Percentiles rank a stretch among this genome's conserved stretches.
These are phyloP conservation scores for Leccinum fallax DNA, from an alignment of 1,284 basidiomycete genomes.

Conservation along the genomic window DNA sequence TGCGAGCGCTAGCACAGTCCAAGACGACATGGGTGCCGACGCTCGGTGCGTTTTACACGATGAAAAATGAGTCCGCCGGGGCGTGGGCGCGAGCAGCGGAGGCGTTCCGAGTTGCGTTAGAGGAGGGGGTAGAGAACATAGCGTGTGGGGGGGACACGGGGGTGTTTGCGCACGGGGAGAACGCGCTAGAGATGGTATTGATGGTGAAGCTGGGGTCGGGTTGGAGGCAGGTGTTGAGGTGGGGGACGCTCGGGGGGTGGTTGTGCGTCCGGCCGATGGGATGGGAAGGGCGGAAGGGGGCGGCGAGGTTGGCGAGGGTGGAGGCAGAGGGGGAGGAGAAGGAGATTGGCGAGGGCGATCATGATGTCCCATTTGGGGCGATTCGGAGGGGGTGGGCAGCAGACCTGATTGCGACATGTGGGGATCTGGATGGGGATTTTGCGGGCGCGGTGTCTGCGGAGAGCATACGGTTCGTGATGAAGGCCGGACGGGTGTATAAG, in stretches of 20 bases:
- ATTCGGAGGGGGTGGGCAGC: conserved; percentile 57
- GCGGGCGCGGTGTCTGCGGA: conserved; percentile 46
- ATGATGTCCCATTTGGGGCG: conserved; percentile 59
- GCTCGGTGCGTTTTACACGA: conserved; percentile 51
- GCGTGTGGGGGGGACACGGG: conserved; percentile 69
- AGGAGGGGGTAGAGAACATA: conserved; percentile 46
- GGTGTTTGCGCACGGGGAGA: conserved; percentile 56
- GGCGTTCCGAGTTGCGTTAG: conserved; percentile 51
- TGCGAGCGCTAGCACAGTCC: conserved; percentile 31
- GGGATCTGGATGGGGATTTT: conserved; percentile 53
- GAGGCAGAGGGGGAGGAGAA: conserved; percentile 31
- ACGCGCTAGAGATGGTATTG: conserved; percentile 53
- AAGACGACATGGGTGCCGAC: conserved; percentile 61
- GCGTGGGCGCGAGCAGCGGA: conserved; percentile 43
- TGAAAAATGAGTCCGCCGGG: conserved; percentile 19
- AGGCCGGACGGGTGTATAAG: conserved; percentile 55
- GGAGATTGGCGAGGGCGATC: conserved; percentile 42
- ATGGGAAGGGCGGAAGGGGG: conserved; percentile 49
- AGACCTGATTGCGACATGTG: conserved; percentile 57
- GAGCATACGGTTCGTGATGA: conserved; percentile 60
- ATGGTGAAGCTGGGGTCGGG: conserved; percentile 60
- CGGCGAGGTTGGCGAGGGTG: conserved; percentile 35
- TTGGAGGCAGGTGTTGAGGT: conserved; percentile 54
- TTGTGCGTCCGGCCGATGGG: conserved; percentile 51
- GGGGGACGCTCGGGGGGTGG: conserved; percentile 65